A percentile compares a stretch with the other conserved stretches of the same genome.
Conservation (phyloP, 495 filamentous ascomycete species). For the Aspergillus steynii region DNA sequence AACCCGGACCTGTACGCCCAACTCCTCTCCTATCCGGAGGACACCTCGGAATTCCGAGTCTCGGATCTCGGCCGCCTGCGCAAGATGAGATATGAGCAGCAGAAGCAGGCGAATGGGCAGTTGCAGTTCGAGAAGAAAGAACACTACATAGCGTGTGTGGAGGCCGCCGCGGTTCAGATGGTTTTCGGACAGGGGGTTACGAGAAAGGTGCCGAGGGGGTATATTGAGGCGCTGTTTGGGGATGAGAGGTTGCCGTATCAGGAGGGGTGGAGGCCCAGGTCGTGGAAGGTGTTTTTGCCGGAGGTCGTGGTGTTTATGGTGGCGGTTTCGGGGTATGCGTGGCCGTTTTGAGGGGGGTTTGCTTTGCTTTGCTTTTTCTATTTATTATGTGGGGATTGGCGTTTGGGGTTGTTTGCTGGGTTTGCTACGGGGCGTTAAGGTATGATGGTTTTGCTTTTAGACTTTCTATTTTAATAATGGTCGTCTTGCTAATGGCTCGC, state of each 20-base stretch:
- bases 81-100: constrained; percentile 15
- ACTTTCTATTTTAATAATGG: too few relatives aligned
- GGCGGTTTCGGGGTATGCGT: constrained; percentile 11
- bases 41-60: constrained; percentile 2
- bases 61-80: constrained; percentile 12
- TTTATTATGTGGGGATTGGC: background rate
- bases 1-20: constrained; percentile 11
- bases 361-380: too few relatives aligned
- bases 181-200: constrained; percentile 16
- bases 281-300: constrained; percentile 9
- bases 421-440: too few relatives aligned
- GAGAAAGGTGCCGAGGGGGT: constrained; percentile 11
- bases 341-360: constrained; percentile 7
- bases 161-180: constrained; percentile 11
- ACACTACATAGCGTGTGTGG: constrained; percentile 14
- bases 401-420: too few relatives aligned
- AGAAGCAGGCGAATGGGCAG: constrained; percentile 1
- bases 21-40: constrained; percentile 2
- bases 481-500: too few relatives aligned
- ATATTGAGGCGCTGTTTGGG: constrained; percentile 18
- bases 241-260: constrained; percentile 21
- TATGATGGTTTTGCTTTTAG: too few relatives aligned
- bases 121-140: constrained; percentile 10
- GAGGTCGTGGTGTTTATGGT: constrained; percentile 13
- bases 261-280: constrained; percentile 20